Evolutionary conservation across 2,329 filamentous ascomycete genomes (phyloP).

Genomic region (Juglanconis oblonga): DNA sequence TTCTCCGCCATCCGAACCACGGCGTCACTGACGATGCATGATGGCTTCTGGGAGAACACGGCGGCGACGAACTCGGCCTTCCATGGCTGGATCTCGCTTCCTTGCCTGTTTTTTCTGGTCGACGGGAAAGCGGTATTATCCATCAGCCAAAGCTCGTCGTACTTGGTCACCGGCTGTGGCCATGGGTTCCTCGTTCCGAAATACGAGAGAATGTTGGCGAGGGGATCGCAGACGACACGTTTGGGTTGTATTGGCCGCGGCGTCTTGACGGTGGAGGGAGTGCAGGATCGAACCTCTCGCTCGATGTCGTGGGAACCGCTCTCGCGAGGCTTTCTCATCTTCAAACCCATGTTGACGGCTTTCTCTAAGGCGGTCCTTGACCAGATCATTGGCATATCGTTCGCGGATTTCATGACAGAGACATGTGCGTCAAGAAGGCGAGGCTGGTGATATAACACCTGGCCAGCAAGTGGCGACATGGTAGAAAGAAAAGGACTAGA

Average conservation of each 20-base stretch:
- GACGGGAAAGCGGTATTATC: conserved; percentile 81
- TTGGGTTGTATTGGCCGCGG: not conserved
- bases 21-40: conserved; percentile 63
- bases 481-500: too few relatives aligned
- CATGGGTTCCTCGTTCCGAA: conserved; percentile 56
- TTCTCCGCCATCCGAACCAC: conserved; percentile 69
- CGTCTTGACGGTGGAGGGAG: not conserved
- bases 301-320: conserved; percentile 10
- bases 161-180: conserved; percentile 54
- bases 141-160: conserved; percentile 81
- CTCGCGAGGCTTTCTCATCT: not conserved
- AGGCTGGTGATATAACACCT: too few relatives aligned
- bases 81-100: conserved; percentile 49
- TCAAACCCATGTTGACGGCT: conserved; percentile 1
- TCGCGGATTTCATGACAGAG: not conserved
- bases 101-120: conserved; percentile 28
- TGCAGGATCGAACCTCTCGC: not conserved
- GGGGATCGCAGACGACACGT: conserved; percentile 1
- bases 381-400: not conserved
- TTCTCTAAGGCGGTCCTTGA: conserved; percentile 1
- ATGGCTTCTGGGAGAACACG: conserved; percentile 72
- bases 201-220: conserved; percentile 45
- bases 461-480: too few relatives aligned
- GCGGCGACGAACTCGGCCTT: conserved; percentile 80
- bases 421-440: not conserved